Conservation (phyloP, 495 filamentous ascomycete species). For the Oleoguttula mirabilis region DNA sequence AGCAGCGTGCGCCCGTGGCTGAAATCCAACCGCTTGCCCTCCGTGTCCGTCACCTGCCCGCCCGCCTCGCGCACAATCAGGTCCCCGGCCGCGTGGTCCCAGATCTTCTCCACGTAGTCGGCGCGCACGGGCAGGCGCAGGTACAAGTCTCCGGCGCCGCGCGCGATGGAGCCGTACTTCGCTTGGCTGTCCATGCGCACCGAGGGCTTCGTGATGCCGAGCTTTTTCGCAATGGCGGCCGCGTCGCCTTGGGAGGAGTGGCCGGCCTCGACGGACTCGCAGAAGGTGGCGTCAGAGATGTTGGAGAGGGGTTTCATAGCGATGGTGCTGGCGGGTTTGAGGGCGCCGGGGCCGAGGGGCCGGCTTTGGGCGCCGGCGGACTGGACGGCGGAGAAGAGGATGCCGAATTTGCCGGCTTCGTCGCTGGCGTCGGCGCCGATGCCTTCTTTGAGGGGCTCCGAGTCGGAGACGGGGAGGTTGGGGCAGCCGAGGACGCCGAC, state of each 20-base stretch:
- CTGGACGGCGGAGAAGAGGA: conserved; percentile 68
- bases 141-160: conserved; percentile 91
- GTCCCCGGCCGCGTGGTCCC: conserved; percentile 97
- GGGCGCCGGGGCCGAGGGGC: conserved; percentile 48
- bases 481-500: conserved; percentile 90
- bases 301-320: conserved; percentile 64
- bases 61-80: conserved; percentile 90
- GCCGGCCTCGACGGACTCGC: conserved; percentile 84
- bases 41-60: conserved; percentile 76
- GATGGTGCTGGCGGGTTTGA: conserved; percentile 52
- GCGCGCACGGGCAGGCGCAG: conserved; percentile 70
- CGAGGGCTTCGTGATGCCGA: conserved; percentile 74
- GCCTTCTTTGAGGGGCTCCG: conserved; percentile 49
- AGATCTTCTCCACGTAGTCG: conserved; percentile 97
- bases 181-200: conserved; percentile 95
- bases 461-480: conserved; percentile 78
- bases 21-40: conserved; percentile 73
- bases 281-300: conserved; percentile 72
- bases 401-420: conserved; percentile 52
- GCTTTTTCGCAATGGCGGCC: conserved; percentile 64
- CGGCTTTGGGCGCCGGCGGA: conserved; percentile 67
- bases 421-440: conserved; percentile 58
- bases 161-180: conserved; percentile 92
- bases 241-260: conserved; percentile 85
- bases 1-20: conserved; percentile 72